phyloP scores from a whole-genome alignment of 1,139 yeast genomes.

The Hyphopichia fennica region DNA sequence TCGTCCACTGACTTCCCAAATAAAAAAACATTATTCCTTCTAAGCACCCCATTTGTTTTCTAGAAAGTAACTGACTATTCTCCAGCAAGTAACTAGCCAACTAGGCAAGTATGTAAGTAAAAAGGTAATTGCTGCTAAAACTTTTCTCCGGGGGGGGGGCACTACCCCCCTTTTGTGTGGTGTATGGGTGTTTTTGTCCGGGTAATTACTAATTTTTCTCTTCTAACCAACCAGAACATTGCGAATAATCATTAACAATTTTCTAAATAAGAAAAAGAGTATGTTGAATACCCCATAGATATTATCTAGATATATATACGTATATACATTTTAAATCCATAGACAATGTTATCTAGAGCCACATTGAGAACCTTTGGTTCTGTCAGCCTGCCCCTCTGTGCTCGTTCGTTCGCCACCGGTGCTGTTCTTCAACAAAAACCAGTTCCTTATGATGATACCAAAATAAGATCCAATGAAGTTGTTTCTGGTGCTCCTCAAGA shows the following conservation, averaged over 20 bases:
- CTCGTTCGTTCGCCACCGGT: slow-evolving; percentile 23
- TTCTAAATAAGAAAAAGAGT: background rate
- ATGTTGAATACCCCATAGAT: background rate
- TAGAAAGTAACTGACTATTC: too few species aligned
- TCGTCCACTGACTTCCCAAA: too few species aligned
- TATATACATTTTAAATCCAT: too few species aligned
- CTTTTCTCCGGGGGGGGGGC: too few species aligned
- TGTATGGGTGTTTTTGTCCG: slow-evolving; percentile 5
- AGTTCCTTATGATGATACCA: slow-evolving; percentile 20
- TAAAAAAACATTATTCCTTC: too few species aligned
- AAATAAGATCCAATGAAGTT: slow-evolving; percentile 49
- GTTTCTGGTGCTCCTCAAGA: slow-evolving; percentile 82
- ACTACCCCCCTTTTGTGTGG: too few species aligned
- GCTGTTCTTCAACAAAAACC: slow-evolving; percentile 14
- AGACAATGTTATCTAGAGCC: slow-evolving; percentile 23
- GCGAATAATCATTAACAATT: slow-evolving; percentile 6
- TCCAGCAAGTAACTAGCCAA: too few species aligned
- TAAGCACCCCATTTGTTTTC: too few species aligned
- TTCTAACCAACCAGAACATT: slow-evolving; percentile 22
- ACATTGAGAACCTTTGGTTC: slow-evolving; percentile 14
- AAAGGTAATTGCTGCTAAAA: too few species aligned
- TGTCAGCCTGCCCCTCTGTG: slow-evolving; percentile 4
- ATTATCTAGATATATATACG: background rate
- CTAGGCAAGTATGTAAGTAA: too few species aligned
- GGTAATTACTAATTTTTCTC: slow-evolving; percentile 7